Base-by-base conservation (phyloP, 768 basidiomycete genomes). In the Xerocomellus dryophilus region DNA sequence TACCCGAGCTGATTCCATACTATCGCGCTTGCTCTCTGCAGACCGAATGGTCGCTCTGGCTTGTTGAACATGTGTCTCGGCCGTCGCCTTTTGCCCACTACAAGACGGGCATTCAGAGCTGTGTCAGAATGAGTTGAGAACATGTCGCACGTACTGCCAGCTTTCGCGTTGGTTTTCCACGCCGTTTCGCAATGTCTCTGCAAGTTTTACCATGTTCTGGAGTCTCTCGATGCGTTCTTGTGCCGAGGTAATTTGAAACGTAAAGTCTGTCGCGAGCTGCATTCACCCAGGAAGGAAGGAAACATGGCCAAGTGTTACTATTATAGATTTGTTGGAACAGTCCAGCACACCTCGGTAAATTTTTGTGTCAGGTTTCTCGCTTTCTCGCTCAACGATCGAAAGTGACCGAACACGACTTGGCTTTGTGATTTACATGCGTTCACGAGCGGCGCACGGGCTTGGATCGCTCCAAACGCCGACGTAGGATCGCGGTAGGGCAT, bases 1-100 rank as follows among this genome's bases (percentile, higher is more conserved):
- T 51, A 58, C 60, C 34, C 59, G 59, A 47, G 54, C 59, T 6
- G 59, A 47, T 47, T 61, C 59, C 50, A 12, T 39, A 7, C 59
- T 56, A 0, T 61, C 60, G 15, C 47, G 59, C 15, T 53, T 57
- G 0, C 46, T 31, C 39, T 61, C 48, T 10, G 59, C 60, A 21
- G 51, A 57, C 20, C 43, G 44, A 18, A 61, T 39, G 36, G 51
- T 56, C 14, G 18, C 48, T 35, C 51, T 61, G 29, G 60, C 59
- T 53, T 61, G 47, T 31, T 47, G 34, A n/a, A 50, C 21, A 15
- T 57, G 54, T 34, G 6, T 7, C 34, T 61, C 54, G 2, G 44
- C 51, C 1, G 15, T 43, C 9, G 25, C 47, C 18, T 44, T 52
- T 43, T 47, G 50, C 7, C 40, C 54, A 7, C 59, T 61, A 25